phyloP scores from a whole-genome alignment of 768 basidiomycete species.

The Dioszegia crocea region DNA sequence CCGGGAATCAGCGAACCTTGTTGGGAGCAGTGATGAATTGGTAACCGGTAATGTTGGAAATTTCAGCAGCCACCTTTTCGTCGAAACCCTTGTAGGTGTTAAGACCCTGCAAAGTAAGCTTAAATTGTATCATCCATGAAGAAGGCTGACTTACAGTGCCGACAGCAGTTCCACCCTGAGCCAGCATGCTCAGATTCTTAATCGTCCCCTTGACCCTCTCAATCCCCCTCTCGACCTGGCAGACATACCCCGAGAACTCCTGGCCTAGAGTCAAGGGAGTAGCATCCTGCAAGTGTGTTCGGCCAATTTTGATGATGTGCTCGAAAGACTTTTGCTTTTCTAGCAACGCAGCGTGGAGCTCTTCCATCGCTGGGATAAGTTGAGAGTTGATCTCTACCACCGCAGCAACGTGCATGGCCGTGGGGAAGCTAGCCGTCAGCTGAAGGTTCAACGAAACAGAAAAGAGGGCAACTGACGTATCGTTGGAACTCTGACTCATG shows the following conservation, averaged over 20 bases:
- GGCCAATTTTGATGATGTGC: slow-evolving; percentile 94
- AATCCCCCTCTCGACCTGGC: slow-evolving; percentile 87
- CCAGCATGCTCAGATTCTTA: slow-evolving; percentile 79
- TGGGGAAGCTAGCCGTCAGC: slow-evolving; percentile 71
- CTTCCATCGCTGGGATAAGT: slow-evolving; percentile 77
- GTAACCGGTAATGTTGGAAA: slow-evolving; percentile 83
- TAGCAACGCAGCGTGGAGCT: slow-evolving; percentile 77
- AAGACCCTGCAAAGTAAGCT: slow-evolving; percentile 61
- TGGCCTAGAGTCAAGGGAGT: slow-evolving; percentile 96
- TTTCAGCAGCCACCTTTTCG: slow-evolving; percentile 83
- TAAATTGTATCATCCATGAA: not conserved
- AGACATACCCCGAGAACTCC: slow-evolving; percentile 97
- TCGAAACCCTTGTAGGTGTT: slow-evolving; percentile 98
- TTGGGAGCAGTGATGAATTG: slow-evolving; percentile 95
- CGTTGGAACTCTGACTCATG: slow-evolving; percentile 97
- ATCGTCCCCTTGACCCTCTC: slow-evolving; percentile 73
- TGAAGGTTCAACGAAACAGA: not conserved
- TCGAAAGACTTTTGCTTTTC: slow-evolving; percentile 78
- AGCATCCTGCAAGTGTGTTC: slow-evolving; percentile 95
- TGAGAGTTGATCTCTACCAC: slow-evolving; percentile 76
- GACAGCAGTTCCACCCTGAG: slow-evolving; percentile 97
- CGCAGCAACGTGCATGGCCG: slow-evolving; percentile 97
- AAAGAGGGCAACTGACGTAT: slow-evolving; percentile 65
- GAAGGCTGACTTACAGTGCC: slow-evolving; percentile 68
- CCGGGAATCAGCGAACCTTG: slow-evolving; percentile 59